These are phyloP conservation scores for Malbranchea cinnamomea DNA, from an alignment of 2,329 filamentous ascomycete genomes.

Conservation along the genomic window DNA sequence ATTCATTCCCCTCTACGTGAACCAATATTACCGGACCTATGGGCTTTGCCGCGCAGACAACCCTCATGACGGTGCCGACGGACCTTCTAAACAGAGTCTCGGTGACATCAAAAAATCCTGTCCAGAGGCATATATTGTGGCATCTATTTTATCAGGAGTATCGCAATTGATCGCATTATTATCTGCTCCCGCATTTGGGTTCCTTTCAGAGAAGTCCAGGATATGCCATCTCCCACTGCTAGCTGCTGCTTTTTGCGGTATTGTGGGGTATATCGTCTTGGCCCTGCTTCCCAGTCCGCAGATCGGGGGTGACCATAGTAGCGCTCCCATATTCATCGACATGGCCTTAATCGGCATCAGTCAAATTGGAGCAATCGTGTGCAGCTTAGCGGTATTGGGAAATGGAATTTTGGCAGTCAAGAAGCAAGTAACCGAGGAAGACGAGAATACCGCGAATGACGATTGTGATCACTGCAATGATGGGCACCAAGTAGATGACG, in stretches of 20 bases:
- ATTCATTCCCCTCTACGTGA: constrained; percentile 86
- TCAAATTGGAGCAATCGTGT: constrained; percentile 93
- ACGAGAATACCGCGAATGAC: background rate
- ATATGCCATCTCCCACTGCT: constrained; percentile 61
- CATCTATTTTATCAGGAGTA: constrained; percentile 73
- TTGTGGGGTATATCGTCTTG: constrained; percentile 64
- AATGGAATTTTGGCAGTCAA: constrained; percentile 51
- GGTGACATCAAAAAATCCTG: constrained; percentile 71
- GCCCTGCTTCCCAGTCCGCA: constrained; percentile 66
- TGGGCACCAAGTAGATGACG: constrained; percentile 3
- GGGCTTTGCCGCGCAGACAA: constrained; percentile 53
- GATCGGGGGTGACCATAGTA: constrained; percentile 53
- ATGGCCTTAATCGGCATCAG: constrained; percentile 74
- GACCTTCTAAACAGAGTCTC: constrained; percentile 16
- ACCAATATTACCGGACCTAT: constrained; percentile 70
- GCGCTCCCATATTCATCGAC: constrained; percentile 54
- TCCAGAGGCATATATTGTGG: constrained; percentile 70
- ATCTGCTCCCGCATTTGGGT: constrained; percentile 76
- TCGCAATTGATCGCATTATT: constrained; percentile 77
- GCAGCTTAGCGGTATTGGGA: constrained; percentile 77
- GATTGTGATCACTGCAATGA: too few species aligned
- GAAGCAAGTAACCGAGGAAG: background rate
- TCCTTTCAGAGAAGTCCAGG: constrained; percentile 54
- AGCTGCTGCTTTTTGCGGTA: constrained; percentile 54
- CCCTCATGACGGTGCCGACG: constrained; percentile 13